Conservation (phyloP, 352 stramenopile genomes). For the Pythium plurisporium region DNA sequence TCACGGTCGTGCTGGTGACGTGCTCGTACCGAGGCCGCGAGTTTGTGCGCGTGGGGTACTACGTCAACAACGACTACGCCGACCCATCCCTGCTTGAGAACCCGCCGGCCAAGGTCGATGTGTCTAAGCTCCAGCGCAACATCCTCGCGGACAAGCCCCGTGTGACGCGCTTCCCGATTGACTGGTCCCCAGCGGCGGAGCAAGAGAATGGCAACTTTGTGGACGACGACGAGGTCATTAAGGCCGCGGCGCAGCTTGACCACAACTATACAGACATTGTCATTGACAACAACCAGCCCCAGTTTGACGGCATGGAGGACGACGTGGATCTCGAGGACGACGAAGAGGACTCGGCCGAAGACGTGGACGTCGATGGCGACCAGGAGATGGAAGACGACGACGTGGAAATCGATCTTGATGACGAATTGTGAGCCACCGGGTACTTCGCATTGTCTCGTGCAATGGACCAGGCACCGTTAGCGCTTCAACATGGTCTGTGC, state of each 20-base stretch:
- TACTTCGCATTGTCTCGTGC: background rate
- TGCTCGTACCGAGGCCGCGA: constrained; percentile 97
- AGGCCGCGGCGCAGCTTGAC: constrained; percentile 79
- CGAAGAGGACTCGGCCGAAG: constrained; percentile 46
- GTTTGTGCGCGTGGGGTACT: constrained; percentile 97
- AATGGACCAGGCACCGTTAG: background rate
- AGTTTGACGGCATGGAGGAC: constrained; percentile 39
- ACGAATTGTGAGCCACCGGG: constrained; percentile 22
- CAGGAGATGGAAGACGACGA: constrained; percentile 64
- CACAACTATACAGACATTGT: constrained; percentile 89
- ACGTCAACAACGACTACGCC: constrained; percentile 99
- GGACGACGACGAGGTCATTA: constrained; percentile 83
- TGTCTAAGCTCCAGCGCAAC: constrained; percentile 93
- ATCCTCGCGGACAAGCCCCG: constrained; percentile 97
- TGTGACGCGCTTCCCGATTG: constrained; percentile 94
- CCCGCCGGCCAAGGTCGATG: constrained; percentile 74
- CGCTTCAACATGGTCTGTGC: no score
- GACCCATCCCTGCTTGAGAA: constrained; percentile 86
- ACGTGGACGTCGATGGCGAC: constrained; percentile 64
- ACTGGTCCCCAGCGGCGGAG: constrained; percentile 83
- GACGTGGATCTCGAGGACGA: constrained; percentile 74
- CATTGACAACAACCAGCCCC: constrained; percentile 57
- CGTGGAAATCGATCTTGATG: constrained; percentile 55
- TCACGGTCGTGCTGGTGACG: constrained; percentile 98
- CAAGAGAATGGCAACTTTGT: constrained; percentile 51